These are phyloP conservation scores for Trichosanthes truncata DNA, from an alignment of 306 rosid species.

Conservation along the genomic window DNA sequence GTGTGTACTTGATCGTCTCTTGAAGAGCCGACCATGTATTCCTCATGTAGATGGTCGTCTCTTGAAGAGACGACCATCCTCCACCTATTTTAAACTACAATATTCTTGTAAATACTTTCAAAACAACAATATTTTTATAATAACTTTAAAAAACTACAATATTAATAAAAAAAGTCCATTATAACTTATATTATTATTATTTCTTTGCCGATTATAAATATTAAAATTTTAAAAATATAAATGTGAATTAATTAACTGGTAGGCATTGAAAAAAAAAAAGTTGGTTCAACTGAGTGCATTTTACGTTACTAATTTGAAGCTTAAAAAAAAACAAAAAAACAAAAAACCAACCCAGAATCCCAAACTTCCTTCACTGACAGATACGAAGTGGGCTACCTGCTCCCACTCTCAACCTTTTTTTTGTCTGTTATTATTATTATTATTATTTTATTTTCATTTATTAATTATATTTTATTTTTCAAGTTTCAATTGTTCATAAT, in stretches of 20 bases:
- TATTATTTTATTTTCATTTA: neutral
- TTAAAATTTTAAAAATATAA: too few species aligned
- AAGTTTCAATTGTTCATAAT: neutral
- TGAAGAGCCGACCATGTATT: too few species aligned
- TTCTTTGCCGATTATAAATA: too few species aligned
- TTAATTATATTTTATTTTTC: neutral
- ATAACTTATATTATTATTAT: too few species aligned
- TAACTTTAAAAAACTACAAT: too few species aligned
- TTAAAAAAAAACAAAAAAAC: neutral
- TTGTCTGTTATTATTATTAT: neutral
- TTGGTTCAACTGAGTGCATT: neutral
- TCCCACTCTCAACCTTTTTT: neutral
- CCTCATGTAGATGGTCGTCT: too few species aligned
- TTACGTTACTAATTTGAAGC: neutral
- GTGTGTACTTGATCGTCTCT: too few species aligned
- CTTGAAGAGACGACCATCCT: too few species aligned
- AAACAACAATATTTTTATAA: too few species aligned
- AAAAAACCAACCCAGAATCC: neutral
- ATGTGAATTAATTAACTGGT: neutral
- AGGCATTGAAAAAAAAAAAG: neutral
- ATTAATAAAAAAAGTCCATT: too few species aligned
- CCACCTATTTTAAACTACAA: too few species aligned
- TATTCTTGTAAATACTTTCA: too few species aligned
- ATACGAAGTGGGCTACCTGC: conserved; percentile 4
- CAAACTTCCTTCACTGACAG: neutral